Conservation (phyloP, 805 yeast species). For the Suhomyces tanzawaensis region DNA sequence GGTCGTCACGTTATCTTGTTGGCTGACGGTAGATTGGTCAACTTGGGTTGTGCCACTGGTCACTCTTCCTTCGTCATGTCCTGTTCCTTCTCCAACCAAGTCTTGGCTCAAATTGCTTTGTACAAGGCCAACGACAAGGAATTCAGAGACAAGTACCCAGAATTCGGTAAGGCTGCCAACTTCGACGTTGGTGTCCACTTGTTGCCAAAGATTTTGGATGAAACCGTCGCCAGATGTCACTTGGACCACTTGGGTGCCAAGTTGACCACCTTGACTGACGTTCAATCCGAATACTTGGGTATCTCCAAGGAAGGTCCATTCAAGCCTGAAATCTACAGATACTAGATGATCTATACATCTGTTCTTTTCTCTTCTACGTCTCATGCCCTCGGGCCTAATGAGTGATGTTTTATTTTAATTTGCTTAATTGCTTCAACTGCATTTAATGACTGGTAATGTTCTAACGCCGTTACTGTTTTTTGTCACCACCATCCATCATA, state of each 20-base stretch:
- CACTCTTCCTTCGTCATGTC: constrained; percentile 99
- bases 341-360: constrained; percentile 43
- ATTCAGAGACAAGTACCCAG: constrained; percentile 79
- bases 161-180: constrained; percentile 90
- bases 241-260: constrained; percentile 90
- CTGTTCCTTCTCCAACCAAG: constrained; percentile 99
- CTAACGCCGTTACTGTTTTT: constrained; percentile 4
- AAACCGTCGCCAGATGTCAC: constrained; percentile 97
- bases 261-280: constrained; percentile 70
- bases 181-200: constrained; percentile 91
- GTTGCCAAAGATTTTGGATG: constrained; percentile 97
- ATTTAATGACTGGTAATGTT: constrained; percentile 31
- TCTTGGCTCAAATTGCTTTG: constrained; percentile 96
- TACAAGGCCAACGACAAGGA: constrained; percentile 81
- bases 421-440: constrained; percentile 47
- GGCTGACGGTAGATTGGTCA: constrained; percentile 99
- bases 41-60: constrained; percentile 99
- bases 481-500: constrained; percentile 2
- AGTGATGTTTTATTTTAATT: constrained; percentile 10
- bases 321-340: constrained; percentile 98
- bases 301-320: constrained; percentile 91
- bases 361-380: constrained; percentile 2
- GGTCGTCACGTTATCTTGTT: constrained; percentile 94
- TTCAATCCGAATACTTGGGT: constrained; percentile 92
- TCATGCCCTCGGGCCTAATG: neutral